These are phyloP conservation scores for Entophlyctis helioformis DNA, from an alignment of 192 early-diverging fungal species.

Conservation along the genomic window DNA sequence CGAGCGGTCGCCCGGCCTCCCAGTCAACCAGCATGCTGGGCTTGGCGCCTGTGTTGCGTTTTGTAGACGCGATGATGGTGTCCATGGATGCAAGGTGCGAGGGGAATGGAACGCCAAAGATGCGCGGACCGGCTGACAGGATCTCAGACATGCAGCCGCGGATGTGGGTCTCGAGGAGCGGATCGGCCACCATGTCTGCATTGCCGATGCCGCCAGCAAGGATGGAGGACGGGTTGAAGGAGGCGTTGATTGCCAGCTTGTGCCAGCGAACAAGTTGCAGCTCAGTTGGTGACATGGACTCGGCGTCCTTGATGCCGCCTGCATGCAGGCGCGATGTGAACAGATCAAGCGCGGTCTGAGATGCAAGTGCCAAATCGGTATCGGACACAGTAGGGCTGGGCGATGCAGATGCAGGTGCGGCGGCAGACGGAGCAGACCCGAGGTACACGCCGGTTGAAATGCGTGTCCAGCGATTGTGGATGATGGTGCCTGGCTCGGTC, in stretches of 20 bases:
- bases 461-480: constrained; percentile 10
- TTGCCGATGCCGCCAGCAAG: constrained; percentile 8
- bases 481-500: constrained; percentile 7
- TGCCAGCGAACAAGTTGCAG: constrained; percentile 18
- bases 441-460: constrained; percentile 7
- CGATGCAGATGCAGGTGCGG: neutral
- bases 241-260: constrained; percentile 18
- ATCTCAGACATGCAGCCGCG: constrained; percentile 15
- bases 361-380: too few relatives aligned
- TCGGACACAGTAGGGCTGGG: neutral
- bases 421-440: neutral
- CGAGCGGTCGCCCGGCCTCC: constrained; percentile 30
- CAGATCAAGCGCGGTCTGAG: constrained; percentile 1
- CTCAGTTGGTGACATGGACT: neutral
- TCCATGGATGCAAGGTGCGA: constrained; percentile 15
- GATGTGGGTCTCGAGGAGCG: constrained; percentile 1
- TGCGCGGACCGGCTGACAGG: constrained; percentile 2
- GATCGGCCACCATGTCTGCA: constrained; percentile 8
- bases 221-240: constrained; percentile 20
- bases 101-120: neutral
- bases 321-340: neutral
- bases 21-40: constrained; percentile 56
- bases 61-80: constrained; percentile 15
- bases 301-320: constrained; percentile 11
- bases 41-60: constrained; percentile 7